phyloP scores from a whole-genome alignment of 1,284 basidiomycete species.

The Erythrobasidium hasegawianum region DNA sequence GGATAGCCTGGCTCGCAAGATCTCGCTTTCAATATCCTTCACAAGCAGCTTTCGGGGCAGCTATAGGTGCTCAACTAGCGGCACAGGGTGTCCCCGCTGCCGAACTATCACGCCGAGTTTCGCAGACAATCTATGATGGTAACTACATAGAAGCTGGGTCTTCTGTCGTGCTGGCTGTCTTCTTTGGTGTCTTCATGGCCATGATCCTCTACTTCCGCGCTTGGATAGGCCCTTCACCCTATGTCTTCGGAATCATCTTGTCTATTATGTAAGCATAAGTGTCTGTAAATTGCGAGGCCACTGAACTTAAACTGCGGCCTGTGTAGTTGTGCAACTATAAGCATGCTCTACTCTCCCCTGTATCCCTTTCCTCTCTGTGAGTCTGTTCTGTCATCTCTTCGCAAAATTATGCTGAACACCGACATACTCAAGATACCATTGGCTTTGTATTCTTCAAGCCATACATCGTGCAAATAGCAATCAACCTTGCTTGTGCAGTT shows the following conservation, averaged over 20 bases:
- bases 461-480: constrained; percentile 36
- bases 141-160: background rate
- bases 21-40: background rate
- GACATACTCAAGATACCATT: background rate
- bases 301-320: no score
- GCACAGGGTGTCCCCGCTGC: background rate
- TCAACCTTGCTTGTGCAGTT: constrained; percentile 37
- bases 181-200: background rate
- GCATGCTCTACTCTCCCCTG: no score
- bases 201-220: background rate
- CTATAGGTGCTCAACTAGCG: background rate
- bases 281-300: no score
- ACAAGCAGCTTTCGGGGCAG: background rate
- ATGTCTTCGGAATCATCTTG: background rate
- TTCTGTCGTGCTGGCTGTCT: background rate
- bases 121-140: background rate
- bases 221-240: constrained; percentile 1
- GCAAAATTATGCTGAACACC: no score
- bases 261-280: constrained; percentile 2
- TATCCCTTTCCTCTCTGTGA: no score
- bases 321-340: background rate
- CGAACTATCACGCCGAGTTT: background rate
- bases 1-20: constrained; percentile 5
- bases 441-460: constrained; percentile 37
- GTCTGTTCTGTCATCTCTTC: no score